Conservation (phyloP, 1,139 yeast genomes). For the Blastobotrys capitulatus region DNA sequence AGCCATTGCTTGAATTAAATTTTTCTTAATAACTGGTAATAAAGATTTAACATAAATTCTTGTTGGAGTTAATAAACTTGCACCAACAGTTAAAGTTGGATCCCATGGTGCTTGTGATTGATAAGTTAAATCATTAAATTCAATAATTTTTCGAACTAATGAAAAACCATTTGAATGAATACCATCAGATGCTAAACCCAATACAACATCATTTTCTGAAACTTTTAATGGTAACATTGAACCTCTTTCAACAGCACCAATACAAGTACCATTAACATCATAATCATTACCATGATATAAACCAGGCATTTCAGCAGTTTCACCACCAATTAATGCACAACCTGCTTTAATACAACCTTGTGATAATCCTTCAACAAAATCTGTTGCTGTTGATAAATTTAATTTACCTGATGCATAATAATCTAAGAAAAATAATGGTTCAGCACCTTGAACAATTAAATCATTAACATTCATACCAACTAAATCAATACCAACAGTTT, state of each 20-base stretch:
- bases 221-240: constrained; percentile 73
- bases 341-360: constrained; percentile 94
- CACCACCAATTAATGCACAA: constrained; percentile 98
- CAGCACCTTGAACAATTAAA: constrained; percentile 97
- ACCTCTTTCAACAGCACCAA: constrained; percentile 90
- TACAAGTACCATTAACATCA: constrained; percentile 97
- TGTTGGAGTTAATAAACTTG: constrained; percentile 83
- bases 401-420: constrained; percentile 94
- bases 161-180: constrained; percentile 97
- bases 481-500: constrained; percentile 95
- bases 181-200: constrained; percentile 89
- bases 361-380: constrained; percentile 92
- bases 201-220: constrained; percentile 71
- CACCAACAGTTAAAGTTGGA: constrained; percentile 67
- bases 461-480: constrained; percentile 99
- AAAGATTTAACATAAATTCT: constrained; percentile 91
- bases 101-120: constrained; percentile 84
- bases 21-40: constrained; percentile 64
- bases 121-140: constrained; percentile 63
- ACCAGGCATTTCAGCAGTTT: constrained; percentile 99
- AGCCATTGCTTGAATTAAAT: constrained; percentile 77
- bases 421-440: constrained; percentile 91
- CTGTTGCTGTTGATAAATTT: constrained; percentile 76
- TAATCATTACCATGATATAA: constrained; percentile 94
- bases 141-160: constrained; percentile 89